phyloP scores from a whole-genome alignment of 2,329 filamentous ascomycete genomes.

The Lanzia echinophila region DNA sequence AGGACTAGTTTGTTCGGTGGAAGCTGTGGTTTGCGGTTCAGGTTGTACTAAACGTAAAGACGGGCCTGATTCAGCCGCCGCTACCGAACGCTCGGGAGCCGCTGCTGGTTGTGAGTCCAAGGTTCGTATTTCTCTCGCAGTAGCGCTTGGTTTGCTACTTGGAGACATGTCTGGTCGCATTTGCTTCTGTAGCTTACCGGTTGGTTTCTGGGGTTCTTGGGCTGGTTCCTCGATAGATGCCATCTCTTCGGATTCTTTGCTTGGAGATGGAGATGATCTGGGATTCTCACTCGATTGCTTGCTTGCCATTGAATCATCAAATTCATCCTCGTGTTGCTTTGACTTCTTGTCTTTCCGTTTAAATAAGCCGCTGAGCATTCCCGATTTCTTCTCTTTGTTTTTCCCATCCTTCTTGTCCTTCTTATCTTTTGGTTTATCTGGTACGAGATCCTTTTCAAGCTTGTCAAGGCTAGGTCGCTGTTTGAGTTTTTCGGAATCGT shows the following conservation, averaged over 20 bases:
- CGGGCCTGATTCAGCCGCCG: conserved; percentile 23
- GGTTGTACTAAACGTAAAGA: conserved; percentile 28
- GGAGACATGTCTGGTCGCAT: conserved; percentile 29
- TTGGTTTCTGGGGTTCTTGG: conserved; percentile 44
- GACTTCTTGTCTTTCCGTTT: conserved; percentile 41
- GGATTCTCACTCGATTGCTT: conserved; percentile 39
- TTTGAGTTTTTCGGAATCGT: conserved; percentile 44
- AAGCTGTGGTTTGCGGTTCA: conserved; percentile 24
- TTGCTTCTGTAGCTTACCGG: conserved; percentile 66
- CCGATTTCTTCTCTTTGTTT: conserved; percentile 42
- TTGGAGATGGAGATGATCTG: conserved; percentile 26
- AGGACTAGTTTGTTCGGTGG: conserved; percentile 21
- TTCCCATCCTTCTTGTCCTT: conserved; percentile 57
- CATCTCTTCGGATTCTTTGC: conserved; percentile 29
- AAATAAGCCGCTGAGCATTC: conserved; percentile 59
- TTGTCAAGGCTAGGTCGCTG: conserved; percentile 66
- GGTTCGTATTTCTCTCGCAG: conserved; percentile 18
- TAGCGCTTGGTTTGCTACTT: conserved; percentile 16
- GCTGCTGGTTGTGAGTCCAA: conserved; percentile 22
- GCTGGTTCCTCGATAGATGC: conserved; percentile 20
- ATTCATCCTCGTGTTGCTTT: conserved; percentile 49
- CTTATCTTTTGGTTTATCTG: conserved; percentile 63
- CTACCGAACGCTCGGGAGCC: conserved; percentile 22
- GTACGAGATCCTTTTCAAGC: conserved; percentile 59
- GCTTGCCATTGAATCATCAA: conserved; percentile 24